Conservation (phyloP, 352 stramenopile species). For the Phytophthora kernoviae region DNA sequence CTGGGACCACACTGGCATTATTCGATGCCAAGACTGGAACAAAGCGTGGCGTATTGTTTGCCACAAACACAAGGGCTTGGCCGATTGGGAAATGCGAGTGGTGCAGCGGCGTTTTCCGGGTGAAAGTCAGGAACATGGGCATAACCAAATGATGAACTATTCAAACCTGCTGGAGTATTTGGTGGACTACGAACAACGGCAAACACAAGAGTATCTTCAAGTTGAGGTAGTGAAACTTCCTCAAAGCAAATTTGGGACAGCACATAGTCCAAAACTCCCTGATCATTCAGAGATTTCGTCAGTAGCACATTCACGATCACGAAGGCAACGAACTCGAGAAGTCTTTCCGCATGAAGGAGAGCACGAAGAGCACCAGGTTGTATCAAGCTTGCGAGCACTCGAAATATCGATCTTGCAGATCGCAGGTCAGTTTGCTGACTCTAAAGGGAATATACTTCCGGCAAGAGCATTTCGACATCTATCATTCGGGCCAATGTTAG, state of each 20-base stretch:
- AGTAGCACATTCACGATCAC: neutral
- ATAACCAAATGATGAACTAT: constrained; percentile 44
- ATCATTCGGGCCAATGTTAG: constrained; percentile 8
- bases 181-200: constrained; percentile 44
- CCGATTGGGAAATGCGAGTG: constrained; percentile 48
- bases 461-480: constrained; percentile 34
- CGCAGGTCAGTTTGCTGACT: constrained; percentile 18
- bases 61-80: constrained; percentile 12
- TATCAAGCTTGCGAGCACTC: constrained; percentile 37
- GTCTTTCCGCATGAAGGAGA: neutral
- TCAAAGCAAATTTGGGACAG: constrained; percentile 10
- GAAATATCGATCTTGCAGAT: constrained; percentile 47
- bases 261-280: constrained; percentile 3
- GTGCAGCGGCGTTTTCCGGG: constrained; percentile 42
- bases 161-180: constrained; percentile 53
- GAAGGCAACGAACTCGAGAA: neutral
- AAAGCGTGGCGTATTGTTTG: constrained; percentile 47
- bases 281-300: no score
- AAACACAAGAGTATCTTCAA: constrained; percentile 25
- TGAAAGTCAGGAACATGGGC: neutral
- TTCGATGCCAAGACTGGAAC: constrained; percentile 49
- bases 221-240: constrained; percentile 29
- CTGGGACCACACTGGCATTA: constrained; percentile 40
- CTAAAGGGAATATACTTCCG: constrained; percentile 29
- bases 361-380: neutral